These are phyloP conservation scores for Boletus rufocinnamomeus DNA, from an alignment of 768 basidiomycete species.

Conservation along the genomic window DNA sequence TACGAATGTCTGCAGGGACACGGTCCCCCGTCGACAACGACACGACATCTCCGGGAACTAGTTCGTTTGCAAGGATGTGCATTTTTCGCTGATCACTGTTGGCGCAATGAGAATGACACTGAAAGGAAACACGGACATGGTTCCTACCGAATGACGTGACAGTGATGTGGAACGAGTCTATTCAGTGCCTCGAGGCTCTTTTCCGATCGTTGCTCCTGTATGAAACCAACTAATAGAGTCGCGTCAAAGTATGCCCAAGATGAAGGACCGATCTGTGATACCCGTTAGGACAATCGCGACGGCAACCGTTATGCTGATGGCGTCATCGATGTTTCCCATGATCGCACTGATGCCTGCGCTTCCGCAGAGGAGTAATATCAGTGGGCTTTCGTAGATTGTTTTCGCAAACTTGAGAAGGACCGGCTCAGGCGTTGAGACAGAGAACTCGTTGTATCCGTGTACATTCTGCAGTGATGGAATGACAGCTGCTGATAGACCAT, in stretches of 20 bases:
- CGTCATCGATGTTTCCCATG: slow-evolving; percentile 96
- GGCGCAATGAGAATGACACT: background rate
- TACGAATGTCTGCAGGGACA: slow-evolving; percentile 89
- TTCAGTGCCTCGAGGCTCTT: slow-evolving; percentile 93
- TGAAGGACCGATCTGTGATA: slow-evolving; percentile 37
- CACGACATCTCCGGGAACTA: slow-evolving; percentile 94
- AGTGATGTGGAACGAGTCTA: slow-evolving; percentile 96
- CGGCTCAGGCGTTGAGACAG: slow-evolving; percentile 80
- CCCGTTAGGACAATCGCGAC: slow-evolving; percentile 93
- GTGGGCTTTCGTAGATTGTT: slow-evolving; percentile 92
- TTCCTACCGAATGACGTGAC: slow-evolving; percentile 74
- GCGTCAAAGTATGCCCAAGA: slow-evolving; percentile 1
- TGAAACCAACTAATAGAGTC: slow-evolving; percentile 70
- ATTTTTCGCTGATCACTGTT: slow-evolving; percentile 53
- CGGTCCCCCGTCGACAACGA: slow-evolving; percentile 90
- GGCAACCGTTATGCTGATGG: slow-evolving; percentile 88
- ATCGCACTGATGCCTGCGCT: slow-evolving; percentile 87
- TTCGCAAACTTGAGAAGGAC: slow-evolving; percentile 86
- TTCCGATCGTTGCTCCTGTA: slow-evolving; percentile 94
- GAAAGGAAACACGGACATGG: background rate
- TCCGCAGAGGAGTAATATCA: slow-evolving; percentile 87
- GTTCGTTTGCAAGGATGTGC: slow-evolving; percentile 91
- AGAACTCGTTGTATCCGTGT: slow-evolving; percentile 94
- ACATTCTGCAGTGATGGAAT: slow-evolving; percentile 62
- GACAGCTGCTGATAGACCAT: slow-evolving; percentile 63